Evolutionary conservation across 805 yeast species (phyloP).

Genomic region (Metschnikowia cerradonensis): DNA sequence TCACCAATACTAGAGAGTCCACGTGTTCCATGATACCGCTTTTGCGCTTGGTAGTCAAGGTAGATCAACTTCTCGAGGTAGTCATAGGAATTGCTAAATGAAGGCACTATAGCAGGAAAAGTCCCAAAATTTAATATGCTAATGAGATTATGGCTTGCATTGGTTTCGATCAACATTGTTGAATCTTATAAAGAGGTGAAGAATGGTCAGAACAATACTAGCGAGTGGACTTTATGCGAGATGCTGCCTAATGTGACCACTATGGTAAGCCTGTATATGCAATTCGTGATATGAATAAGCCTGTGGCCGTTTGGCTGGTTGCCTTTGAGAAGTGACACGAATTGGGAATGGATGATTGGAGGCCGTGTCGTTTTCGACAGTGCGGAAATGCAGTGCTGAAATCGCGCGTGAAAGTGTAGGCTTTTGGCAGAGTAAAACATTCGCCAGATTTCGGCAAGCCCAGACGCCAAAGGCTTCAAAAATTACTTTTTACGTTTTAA

Average conservation of each 20-base stretch:
- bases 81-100: constrained; percentile 31
- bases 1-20: neutral
- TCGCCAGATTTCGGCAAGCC: neutral
- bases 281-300: neutral
- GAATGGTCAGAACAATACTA: neutral
- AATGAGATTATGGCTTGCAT: constrained; percentile 24
- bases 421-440: neutral
- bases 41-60: constrained; percentile 37
- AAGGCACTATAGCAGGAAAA: constrained; percentile 33
- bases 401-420: constrained; percentile 4
- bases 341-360: neutral
- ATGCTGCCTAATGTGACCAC: neutral
- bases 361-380: neutral
- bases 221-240: neutral
- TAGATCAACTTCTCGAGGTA: constrained; percentile 32
- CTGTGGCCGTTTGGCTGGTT: neutral
- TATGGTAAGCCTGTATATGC: neutral
- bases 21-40: neutral
- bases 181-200: neutral
- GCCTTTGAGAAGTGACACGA: neutral
- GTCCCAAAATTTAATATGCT: constrained; percentile 32
- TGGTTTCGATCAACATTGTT: constrained; percentile 24
- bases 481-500: neutral
- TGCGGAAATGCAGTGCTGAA: constrained; percentile 3
- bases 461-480: neutral